phyloP scores from a whole-genome alignment of 129 eudicot species.

The Oenanthe sinensis region DNA sequence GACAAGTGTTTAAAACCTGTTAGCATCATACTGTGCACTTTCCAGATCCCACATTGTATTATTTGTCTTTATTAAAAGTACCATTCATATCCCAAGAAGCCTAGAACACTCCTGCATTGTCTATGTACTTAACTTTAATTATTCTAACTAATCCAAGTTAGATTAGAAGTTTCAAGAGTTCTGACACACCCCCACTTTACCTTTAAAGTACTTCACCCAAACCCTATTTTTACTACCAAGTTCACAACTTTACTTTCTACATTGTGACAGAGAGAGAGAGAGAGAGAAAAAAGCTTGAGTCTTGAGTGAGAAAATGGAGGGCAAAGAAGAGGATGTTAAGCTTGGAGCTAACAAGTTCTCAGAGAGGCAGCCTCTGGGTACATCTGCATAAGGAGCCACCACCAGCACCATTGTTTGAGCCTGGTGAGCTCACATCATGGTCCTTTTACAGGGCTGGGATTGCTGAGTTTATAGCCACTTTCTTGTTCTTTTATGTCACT shows the following conservation, averaged over 20 bases:
- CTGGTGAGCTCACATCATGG: slow-evolving; percentile 77
- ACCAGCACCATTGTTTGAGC: slow-evolving; percentile 64
- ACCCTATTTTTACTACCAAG: slow-evolving; percentile 16
- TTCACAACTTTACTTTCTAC: not conserved
- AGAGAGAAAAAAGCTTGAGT: slow-evolving; percentile 10
- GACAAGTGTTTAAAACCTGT: not conserved
- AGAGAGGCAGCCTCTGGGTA: slow-evolving; percentile 74
- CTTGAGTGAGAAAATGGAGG: slow-evolving; percentile 50
- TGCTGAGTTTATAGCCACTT: slow-evolving; percentile 91
- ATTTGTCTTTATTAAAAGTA: not conserved
- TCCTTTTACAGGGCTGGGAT: slow-evolving; percentile 91
- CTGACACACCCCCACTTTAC: slow-evolving; percentile 7
- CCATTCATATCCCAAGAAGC: not conserved
- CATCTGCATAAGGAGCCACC: slow-evolving; percentile 87
- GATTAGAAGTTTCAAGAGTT: not conserved
- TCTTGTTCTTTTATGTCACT: slow-evolving; percentile 44
- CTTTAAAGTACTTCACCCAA: slow-evolving; percentile 1
- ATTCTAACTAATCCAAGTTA: slow-evolving; percentile 12
- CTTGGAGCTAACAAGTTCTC: slow-evolving; percentile 80
- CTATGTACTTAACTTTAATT: not conserved
- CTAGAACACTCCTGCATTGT: not conserved
- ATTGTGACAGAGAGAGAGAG: not conserved
- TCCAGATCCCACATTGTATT: not conserved
- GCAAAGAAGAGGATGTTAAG: slow-evolving; percentile 84
- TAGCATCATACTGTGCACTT: not conserved